phyloP scores from a whole-genome alignment of 192 early-diverging fungal genomes.

The Rhizophlyctis rosea region DNA sequence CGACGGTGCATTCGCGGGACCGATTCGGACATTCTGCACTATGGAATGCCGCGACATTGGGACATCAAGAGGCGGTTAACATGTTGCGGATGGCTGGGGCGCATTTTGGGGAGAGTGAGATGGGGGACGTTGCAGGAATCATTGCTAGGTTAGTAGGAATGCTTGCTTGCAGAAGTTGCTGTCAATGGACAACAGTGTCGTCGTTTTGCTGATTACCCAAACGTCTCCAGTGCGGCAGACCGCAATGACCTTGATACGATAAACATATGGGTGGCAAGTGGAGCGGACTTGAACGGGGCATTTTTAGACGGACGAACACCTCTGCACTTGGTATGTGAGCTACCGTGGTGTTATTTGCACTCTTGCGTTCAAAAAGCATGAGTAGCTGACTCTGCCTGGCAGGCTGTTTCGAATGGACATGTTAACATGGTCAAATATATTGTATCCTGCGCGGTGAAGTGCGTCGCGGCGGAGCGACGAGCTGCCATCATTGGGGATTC shows the following conservation, averaged over 20 bases:
- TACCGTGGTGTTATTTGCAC: not conserved
- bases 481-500: not conserved
- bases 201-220: not conserved
- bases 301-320: slow-evolving; percentile 64
- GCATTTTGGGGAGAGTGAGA: slow-evolving; percentile 83
- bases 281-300: slow-evolving; percentile 64
- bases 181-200: not conserved
- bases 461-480: not conserved
- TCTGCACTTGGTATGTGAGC: slow-evolving; percentile 56
- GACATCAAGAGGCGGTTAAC: slow-evolving; percentile 58
- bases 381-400: not conserved
- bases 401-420: slow-evolving; percentile 1
- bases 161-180: too few relatives aligned
- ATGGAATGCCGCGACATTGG: slow-evolving; percentile 71
- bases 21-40: slow-evolving; percentile 85
- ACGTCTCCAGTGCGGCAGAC: slow-evolving; percentile 34
- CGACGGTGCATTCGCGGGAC: slow-evolving; percentile 88
- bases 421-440: slow-evolving; percentile 4
- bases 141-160: slow-evolving; percentile 59
- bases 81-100: slow-evolving; percentile 78
- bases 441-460: not conserved
- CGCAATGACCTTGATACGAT: slow-evolving; percentile 50
- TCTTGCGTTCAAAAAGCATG: too few relatives aligned
- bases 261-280: slow-evolving; percentile 53
- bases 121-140: slow-evolving; percentile 58